Percentiles rank a stretch among this genome's conserved stretches.
Evolutionary conservation across 192 early-diverging fungal species (phyloP).

Genomic region (Entophlyctis luteolus): DNA sequence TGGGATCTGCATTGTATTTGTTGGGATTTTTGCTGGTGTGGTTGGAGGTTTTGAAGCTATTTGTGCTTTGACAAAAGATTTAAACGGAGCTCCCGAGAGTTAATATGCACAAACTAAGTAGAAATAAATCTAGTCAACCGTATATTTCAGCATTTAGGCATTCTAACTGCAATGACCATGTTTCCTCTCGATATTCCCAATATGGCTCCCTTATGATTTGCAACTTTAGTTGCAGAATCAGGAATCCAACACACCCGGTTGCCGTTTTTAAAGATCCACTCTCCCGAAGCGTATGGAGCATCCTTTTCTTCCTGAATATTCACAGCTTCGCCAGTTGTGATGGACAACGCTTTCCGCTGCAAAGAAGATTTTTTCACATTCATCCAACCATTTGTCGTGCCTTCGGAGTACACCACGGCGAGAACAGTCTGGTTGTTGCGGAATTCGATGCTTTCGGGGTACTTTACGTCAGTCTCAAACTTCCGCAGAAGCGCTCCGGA

Average conservation of each 20-base stretch:
- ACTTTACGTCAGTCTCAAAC: neutral
- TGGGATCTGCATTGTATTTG: constrained; percentile 50
- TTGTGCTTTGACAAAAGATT: constrained; percentile 28
- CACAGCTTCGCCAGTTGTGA: neutral
- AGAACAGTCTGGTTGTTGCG: neutral
- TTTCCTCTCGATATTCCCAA: neutral
- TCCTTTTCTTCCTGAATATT: neutral
- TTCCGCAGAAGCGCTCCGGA: neutral
- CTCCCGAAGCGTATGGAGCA: neutral
- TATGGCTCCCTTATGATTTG: neutral
- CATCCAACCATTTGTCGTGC: too few species aligned
- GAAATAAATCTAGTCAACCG: too few species aligned
- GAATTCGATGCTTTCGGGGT: neutral
- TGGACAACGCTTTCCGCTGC: neutral
- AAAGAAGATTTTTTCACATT: neutral
- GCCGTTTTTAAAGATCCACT: neutral
- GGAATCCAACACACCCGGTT: neutral
- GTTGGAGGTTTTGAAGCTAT: constrained; percentile 37
- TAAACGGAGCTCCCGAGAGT: constrained; percentile 19
- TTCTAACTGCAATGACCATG: neutral
- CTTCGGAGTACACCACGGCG: too few species aligned
- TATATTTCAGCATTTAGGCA: too few species aligned
- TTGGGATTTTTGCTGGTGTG: constrained; percentile 55
- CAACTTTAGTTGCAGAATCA: neutral
- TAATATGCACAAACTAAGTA: too few species aligned